Evolutionary conservation across 305 asterid species (phyloP).

Genomic region (Rubia tinctorum): DNA sequence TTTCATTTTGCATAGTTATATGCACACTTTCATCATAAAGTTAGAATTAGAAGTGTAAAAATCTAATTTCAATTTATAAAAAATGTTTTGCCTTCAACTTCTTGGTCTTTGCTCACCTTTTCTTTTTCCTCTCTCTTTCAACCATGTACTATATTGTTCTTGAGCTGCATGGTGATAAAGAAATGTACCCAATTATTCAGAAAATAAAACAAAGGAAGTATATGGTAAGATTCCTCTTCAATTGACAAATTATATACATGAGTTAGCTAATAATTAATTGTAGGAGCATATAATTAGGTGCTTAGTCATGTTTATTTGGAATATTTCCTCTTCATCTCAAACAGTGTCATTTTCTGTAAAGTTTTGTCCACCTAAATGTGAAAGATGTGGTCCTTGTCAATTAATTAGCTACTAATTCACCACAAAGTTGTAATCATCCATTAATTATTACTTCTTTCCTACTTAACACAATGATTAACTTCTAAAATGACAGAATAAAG

Average conservation of each 20-base stretch:
- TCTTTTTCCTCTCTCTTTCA: too few relatives aligned
- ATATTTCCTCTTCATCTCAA: not conserved
- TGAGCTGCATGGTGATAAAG: too few relatives aligned
- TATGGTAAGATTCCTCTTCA: not conserved
- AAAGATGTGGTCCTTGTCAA: conserved; percentile 1
- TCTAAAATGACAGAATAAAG: not conserved
- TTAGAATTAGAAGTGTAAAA: too few relatives aligned
- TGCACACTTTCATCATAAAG: too few relatives aligned
- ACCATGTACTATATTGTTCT: too few relatives aligned
- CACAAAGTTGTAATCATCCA: not conserved
- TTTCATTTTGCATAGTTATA: too few relatives aligned
- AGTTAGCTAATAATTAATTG: not conserved
- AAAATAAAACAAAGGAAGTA: too few relatives aligned
- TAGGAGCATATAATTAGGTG: not conserved
- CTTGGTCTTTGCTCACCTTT: too few relatives aligned
- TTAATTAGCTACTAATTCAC: not conserved
- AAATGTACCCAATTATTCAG: too few relatives aligned
- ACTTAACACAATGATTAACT: not conserved
- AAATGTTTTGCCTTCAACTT: too few relatives aligned
- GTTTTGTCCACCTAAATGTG: not conserved
- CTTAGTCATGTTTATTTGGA: not conserved
- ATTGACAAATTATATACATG: not conserved
- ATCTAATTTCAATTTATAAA: too few relatives aligned
- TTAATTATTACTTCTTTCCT: not conserved
- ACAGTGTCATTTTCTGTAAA: not conserved